These are phyloP conservation scores for Nannochloropsis salina DNA, from an alignment of 108 stramenopile species.

Conservation along the genomic window DNA sequence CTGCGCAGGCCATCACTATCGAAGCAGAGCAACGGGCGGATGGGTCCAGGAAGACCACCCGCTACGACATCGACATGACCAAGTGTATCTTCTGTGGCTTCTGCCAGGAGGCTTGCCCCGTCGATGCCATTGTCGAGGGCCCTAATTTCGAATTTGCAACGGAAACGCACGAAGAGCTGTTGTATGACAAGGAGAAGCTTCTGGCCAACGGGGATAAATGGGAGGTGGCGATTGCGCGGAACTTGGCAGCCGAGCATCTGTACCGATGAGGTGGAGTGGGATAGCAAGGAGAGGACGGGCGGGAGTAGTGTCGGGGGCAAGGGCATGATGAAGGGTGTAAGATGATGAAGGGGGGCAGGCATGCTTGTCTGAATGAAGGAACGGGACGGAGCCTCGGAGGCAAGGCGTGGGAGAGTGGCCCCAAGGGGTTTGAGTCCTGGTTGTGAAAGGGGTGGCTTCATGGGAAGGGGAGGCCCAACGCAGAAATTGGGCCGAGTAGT, in stretches of 20 bases:
- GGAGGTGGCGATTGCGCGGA: constrained; percentile 96
- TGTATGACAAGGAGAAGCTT: constrained; percentile 93
- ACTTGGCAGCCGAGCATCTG: constrained; percentile 85
- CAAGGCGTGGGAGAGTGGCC: no score
- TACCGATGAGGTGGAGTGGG: constrained; percentile 67
- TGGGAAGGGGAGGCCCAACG: no score
- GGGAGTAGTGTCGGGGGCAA: no score
- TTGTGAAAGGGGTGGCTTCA: no score
- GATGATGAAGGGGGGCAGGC: no score
- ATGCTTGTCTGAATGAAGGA: no score
- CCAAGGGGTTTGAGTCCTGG: no score
- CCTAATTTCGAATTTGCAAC: constrained; percentile 99
- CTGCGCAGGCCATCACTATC: constrained; percentile 98
- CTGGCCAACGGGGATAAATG: constrained; percentile 98
- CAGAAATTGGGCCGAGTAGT: no score
- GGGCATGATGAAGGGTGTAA: no score
- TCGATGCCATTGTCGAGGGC: constrained; percentile 99
- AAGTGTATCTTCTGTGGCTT: constrained; percentile 99
- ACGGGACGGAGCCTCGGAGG: no score
- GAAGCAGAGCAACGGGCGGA: constrained; percentile 84
- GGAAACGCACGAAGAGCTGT: constrained; percentile 95
- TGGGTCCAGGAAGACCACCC: constrained; percentile 81
- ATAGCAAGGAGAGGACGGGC: neutral
- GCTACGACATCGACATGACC: constrained; percentile 99
- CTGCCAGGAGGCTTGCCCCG: constrained; percentile 83